Evolutionary conservation across 176 grass and related monocot genomes (phyloP).

Genomic region (Hyparrhenia diplandra): DNA sequence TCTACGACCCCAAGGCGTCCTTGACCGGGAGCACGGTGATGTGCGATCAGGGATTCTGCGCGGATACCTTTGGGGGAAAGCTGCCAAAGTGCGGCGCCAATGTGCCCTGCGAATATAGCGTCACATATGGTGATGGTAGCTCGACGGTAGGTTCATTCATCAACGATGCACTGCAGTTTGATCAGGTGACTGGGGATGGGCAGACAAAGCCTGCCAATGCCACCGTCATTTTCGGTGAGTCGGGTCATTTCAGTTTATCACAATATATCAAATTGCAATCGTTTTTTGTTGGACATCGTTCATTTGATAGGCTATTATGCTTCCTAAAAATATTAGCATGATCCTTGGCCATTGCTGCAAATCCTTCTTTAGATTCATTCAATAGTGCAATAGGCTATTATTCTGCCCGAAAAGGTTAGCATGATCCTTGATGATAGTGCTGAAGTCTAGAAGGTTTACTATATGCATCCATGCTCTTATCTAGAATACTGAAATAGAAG

Average conservation of each 20-base stretch:
- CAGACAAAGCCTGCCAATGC: constrained; percentile 48
- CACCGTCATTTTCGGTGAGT: constrained; percentile 70
- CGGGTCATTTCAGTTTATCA: neutral
- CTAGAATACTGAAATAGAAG: neutral
- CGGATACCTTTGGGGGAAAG: constrained; percentile 35
- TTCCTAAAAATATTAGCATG: neutral
- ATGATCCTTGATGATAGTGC: no score
- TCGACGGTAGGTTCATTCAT: constrained; percentile 69
- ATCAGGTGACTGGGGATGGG: constrained; percentile 70
- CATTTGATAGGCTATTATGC: neutral
- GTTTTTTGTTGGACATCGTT: neutral
- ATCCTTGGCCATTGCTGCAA: neutral
- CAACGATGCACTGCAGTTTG: constrained; percentile 60
- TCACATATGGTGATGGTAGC: constrained; percentile 87
- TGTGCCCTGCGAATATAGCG: constrained; percentile 68
- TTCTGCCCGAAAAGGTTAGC: neutral
- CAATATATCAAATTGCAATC: neutral
- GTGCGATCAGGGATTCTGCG: constrained; percentile 63
- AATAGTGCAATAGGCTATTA: neutral
- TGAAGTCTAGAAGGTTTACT: no score
- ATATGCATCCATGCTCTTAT: neutral
- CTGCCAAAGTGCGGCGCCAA: constrained; percentile 42
- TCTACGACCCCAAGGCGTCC: constrained; percentile 81
- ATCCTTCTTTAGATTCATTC: neutral
- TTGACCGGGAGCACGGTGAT: constrained; percentile 29